Base-by-base conservation (phyloP, 129 eudicot genomes). In the Flaveria sonorensis region DNA sequence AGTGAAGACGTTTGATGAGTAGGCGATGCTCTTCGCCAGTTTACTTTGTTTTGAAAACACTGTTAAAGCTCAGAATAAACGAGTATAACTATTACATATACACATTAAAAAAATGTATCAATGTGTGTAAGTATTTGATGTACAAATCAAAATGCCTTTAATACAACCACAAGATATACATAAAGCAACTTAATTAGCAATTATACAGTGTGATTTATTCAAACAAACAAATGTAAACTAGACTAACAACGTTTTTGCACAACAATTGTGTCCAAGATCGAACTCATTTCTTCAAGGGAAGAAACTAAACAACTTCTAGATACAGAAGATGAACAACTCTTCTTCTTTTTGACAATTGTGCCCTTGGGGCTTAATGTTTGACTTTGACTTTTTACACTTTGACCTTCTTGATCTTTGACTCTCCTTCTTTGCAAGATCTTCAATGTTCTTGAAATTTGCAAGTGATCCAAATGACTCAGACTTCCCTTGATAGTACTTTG, bases 401-500 rank as follows among this genome's bases (percentile, higher is more conserved):
- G 84, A 74, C 82, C 63, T 82, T 89, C 81, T 78, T 85, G 32
- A 72, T 85, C 53, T 77, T 74, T n/a, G 81, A 55, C 62, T 73
- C 42, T 47, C 71, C 70, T 72, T 87, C 91, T 92, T 92, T 65
- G 78, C 93, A 63, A 92, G 91, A 86, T 84, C 88, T 86, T 89
- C 88, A 71, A 87, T 66, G 68, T 83, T 86, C 20, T 62, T 68
- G 70, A 86, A 88, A 70, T 84, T 81, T 73, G 89, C 87, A 74
- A 92, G 75, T 71, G 91, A 86, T 84, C 84, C 85, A 85, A 89
- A 92, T 60, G 96, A 87, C 60, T 89, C 89, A 7, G 96, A 89
- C 68, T 92, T 88, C 1, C 97, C 97, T 79, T 89, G 67, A 62
- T 89, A 92, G 70, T 62, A 84, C 78, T 81, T 89, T 10, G 97